phyloP scores from a whole-genome alignment of 208 protist genomes.

The Endotrypanum monterogeii region DNA sequence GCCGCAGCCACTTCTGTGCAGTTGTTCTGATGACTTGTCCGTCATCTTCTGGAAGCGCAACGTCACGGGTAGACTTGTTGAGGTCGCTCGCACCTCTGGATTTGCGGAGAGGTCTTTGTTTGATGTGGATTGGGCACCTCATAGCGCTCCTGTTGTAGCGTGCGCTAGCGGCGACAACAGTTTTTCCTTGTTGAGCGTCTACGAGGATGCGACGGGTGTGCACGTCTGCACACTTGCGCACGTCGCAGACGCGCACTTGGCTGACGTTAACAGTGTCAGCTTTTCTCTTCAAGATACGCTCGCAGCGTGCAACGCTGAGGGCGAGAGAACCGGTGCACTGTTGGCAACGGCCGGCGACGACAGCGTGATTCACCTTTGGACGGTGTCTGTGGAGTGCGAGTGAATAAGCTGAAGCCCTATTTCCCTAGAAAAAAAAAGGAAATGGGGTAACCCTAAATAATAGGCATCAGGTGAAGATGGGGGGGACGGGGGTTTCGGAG shows the following conservation, averaged over 20 bases:
- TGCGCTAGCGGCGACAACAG: conserved; percentile 87
- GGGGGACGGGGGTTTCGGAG: neutral
- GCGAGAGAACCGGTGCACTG: conserved; percentile 31
- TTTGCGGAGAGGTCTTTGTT: conserved; percentile 79
- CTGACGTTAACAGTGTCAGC: conserved; percentile 85
- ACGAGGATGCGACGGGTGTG: conserved; percentile 34
- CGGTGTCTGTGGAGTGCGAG: conserved; percentile 31
- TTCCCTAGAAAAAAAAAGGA: too few species aligned
- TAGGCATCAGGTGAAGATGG: too few species aligned
- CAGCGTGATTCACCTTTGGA: conserved; percentile 67
- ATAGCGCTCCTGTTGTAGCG: conserved; percentile 52
- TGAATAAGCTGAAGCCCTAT: neutral
- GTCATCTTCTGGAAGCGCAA: conserved; percentile 71
- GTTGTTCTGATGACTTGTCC: conserved; percentile 73
- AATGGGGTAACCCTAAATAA: too few species aligned
- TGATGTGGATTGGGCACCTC: conserved; percentile 68
- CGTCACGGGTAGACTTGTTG: conserved; percentile 39
- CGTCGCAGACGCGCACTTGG: conserved; percentile 53
- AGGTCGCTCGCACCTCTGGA: conserved; percentile 36
- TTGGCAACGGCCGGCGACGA: conserved; percentile 83
- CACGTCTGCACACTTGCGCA: conserved; percentile 43
- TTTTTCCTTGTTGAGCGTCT: conserved; percentile 67
- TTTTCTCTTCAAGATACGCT: conserved; percentile 41
- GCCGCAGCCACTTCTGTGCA: conserved; percentile 64
- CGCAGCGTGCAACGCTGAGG: neutral